Conservation (phyloP, 306 rosid species). For the Casuarina equisetifolia region DNA sequence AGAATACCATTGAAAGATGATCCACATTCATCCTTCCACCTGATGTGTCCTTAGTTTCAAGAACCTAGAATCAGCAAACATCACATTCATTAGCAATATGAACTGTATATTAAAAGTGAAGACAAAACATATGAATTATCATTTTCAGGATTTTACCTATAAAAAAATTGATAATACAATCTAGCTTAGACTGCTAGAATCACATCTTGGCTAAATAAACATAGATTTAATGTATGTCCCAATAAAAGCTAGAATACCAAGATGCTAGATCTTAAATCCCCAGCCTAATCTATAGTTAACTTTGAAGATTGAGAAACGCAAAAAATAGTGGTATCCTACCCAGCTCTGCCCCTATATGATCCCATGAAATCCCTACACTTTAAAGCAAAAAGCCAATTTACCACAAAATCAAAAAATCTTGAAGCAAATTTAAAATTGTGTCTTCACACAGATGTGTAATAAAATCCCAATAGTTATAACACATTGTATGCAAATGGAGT, state of each 20-base stretch:
- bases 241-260: neutral
- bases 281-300: neutral
- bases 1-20: conserved; percentile 69
- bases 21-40: conserved; percentile 51
- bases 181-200: neutral
- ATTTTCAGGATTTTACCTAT: neutral
- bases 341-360: neutral
- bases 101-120: neutral
- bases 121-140: conserved; percentile 3
- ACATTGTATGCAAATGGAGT: too few species aligned
- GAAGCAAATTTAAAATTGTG: too few species aligned
- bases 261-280: neutral
- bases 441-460: too few species aligned
- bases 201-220: neutral
- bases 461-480: too few species aligned
- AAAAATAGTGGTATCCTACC: neutral
- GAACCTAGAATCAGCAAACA: conserved; percentile 43
- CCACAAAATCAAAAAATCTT: too few species aligned
- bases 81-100: conserved; percentile 4
- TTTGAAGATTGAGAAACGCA: neutral
- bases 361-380: neutral
- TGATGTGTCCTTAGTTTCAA: conserved; percentile 51
- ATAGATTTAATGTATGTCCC: neutral
- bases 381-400: neutral
- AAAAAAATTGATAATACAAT: neutral